These are phyloP conservation scores for Sporothrix brasiliensis DNA, from an alignment of 2,329 filamentous ascomycete species.

Conservation along the genomic window DNA sequence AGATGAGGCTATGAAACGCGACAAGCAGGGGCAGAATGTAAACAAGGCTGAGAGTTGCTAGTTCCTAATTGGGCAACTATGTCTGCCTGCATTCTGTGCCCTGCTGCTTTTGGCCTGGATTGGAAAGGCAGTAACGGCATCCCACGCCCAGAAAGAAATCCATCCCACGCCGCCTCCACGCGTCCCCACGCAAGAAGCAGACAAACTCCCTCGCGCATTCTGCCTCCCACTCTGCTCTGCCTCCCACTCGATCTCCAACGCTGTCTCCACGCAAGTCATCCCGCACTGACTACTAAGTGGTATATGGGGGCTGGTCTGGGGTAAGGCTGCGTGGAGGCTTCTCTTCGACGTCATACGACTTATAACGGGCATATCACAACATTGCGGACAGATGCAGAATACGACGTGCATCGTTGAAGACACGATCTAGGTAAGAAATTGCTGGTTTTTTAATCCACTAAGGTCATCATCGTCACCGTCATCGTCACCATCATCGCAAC, in stretches of 20 bases:
- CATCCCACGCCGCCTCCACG: constrained; percentile 24
- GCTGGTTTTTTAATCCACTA: neutral
- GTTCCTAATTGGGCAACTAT: constrained; percentile 6
- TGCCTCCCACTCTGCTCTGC: neutral
- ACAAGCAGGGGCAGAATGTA: neutral
- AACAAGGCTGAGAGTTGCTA: neutral
- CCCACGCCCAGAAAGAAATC: neutral
- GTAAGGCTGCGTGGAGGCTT: neutral
- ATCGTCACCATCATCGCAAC: constrained; percentile 6
- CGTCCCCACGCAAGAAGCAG: neutral
- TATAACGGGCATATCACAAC: neutral
- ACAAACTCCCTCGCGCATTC: neutral
- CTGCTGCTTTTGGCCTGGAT: neutral
- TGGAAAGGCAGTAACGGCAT: neutral
- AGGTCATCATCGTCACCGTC: constrained; percentile 1
- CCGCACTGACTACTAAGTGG: neutral
- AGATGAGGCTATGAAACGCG: neutral
- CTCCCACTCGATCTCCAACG: neutral
- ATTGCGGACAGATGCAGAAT: neutral
- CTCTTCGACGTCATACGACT: neutral
- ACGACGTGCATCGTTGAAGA: neutral
- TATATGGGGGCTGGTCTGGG: neutral
- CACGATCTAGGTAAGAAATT: neutral
- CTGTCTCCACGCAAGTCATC: neutral
- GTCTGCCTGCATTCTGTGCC: neutral